phyloP scores from a whole-genome alignment of 805 yeast species.

The Tetrapisispora taiwanensis region DNA sequence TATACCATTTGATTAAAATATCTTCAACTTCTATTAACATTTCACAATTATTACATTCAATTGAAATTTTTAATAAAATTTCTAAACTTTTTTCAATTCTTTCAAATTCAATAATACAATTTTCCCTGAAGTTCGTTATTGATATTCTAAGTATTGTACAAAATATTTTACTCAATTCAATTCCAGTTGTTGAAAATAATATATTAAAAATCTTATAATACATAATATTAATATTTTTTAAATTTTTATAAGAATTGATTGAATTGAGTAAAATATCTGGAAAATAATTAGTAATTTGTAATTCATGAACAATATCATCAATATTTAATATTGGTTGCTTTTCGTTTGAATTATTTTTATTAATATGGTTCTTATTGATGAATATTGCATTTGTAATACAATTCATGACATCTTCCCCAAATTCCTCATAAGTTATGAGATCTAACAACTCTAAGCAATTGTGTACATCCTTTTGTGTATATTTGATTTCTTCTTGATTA shows the following conservation, averaged over 20 bases:
- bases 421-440: neutral
- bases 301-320: neutral
- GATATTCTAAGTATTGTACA: conserved; percentile 4
- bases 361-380: neutral
- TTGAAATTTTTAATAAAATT: conserved; percentile 7
- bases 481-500: neutral
- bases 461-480: neutral
- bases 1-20: conserved; percentile 6
- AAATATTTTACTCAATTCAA: conserved; percentile 10
- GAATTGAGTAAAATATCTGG: conserved; percentile 9
- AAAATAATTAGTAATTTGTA: conserved; percentile 6
- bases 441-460: neutral
- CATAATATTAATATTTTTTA: neutral
- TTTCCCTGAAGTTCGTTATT: neutral
- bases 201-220: conserved; percentile 5
- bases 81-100: conserved; percentile 4
- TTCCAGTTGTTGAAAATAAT: conserved; percentile 8
- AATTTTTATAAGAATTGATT: conserved; percentile 4
- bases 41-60: conserved; percentile 11
- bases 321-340: neutral
- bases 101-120: neutral
- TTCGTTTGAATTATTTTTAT: neutral
- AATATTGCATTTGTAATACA: neutral
- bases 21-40: conserved; percentile 12
- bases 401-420: neutral